Percentiles rank a stretch among this genome's conserved stretches.
These are phyloP conservation scores for Aspergillus phoenicis DNA, from an alignment of 2,329 filamentous ascomycete genomes.

Conservation along the genomic window DNA sequence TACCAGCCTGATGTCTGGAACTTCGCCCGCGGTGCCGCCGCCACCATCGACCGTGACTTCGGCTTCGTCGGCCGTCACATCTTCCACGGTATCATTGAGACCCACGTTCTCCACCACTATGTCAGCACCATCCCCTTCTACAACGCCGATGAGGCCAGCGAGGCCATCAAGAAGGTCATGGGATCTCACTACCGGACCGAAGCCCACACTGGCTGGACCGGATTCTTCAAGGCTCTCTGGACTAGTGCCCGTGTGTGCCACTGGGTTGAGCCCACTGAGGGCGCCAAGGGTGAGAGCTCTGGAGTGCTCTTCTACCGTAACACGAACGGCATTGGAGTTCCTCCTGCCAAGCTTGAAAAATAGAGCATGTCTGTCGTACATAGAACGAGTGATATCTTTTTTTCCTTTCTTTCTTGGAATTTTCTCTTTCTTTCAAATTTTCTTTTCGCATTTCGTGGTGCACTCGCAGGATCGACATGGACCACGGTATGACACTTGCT, in stretches of 20 bases:
- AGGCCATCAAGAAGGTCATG: conserved; percentile 94
- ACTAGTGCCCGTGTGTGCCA: conserved; percentile 83
- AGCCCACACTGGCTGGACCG: conserved; percentile 71
- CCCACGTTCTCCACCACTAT: conserved; percentile 97
- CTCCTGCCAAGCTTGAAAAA: conserved; percentile 50
- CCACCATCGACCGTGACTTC: conserved; percentile 96
- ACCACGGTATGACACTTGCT: conserved; percentile 21
- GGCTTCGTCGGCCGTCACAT: conserved; percentile 90
- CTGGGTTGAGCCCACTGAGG: conserved; percentile 92
- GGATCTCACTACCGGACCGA: conserved; percentile 91
- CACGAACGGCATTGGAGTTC: conserved; percentile 77
- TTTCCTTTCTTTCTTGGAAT: conserved; percentile 11
- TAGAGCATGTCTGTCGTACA: conserved; percentile 24
- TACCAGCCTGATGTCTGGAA: conserved; percentile 87
- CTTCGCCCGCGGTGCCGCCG: conserved; percentile 88
- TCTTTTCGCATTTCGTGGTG: conserved; percentile 18
- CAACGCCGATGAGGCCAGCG: conserved; percentile 88
- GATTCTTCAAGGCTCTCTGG: conserved; percentile 85
- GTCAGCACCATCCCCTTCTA: conserved; percentile 96
- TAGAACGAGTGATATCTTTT: conserved; percentile 17
- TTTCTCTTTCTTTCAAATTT: conserved; percentile 12
- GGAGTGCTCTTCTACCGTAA: conserved; percentile 95
- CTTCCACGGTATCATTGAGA: conserved; percentile 95
- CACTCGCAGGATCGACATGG: conserved; percentile 30
- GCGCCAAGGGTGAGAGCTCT: conserved; percentile 76